A percentile compares a stretch with the other conserved stretches of the same genome.
phyloP scores from a whole-genome alignment of 345 rosid species.

The Dimocarpus longan region DNA sequence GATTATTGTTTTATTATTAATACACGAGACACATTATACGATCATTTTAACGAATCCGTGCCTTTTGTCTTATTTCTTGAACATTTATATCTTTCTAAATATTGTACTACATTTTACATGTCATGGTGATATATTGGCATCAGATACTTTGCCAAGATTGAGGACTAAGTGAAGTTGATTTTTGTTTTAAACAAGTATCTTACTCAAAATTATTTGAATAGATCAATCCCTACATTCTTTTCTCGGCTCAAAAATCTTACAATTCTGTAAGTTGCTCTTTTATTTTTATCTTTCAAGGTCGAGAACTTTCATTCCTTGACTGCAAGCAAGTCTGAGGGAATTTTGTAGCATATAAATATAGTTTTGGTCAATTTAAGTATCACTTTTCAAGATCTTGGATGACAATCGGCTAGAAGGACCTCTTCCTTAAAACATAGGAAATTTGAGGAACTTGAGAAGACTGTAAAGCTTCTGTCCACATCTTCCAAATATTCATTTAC shows the following conservation, averaged over 20 bases:
- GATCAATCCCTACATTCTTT: conserved; percentile 64
- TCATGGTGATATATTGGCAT: too few relatives aligned
- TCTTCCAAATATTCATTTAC: not conserved
- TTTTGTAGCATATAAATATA: not conserved
- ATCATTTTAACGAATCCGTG: too few relatives aligned
- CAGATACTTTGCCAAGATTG: too few relatives aligned
- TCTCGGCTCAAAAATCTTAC: conserved; percentile 49
- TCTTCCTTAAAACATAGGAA: conserved; percentile 68
- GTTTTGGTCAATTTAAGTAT: not conserved
- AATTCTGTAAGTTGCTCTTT: conserved; percentile 46
- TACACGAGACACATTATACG: too few relatives aligned
- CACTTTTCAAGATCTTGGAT: conserved; percentile 58
- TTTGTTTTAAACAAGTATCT: too few relatives aligned
- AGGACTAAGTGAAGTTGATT: too few relatives aligned
- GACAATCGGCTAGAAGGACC: conserved; percentile 61
- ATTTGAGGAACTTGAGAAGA: conserved; percentile 44
- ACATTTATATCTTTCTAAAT: too few relatives aligned
- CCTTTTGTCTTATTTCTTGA: too few relatives aligned
- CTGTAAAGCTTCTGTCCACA: conserved; percentile 44
- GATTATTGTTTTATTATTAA: too few relatives aligned
- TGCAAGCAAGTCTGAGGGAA: not conserved
- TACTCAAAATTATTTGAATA: conserved; percentile 64
- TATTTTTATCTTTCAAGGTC: not conserved
- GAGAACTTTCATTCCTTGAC: not conserved
- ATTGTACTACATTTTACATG: too few relatives aligned